These are phyloP conservation scores for Thermochaetoides thermophila DNA, from an alignment of 495 filamentous ascomycete genomes.

Conservation along the genomic window DNA sequence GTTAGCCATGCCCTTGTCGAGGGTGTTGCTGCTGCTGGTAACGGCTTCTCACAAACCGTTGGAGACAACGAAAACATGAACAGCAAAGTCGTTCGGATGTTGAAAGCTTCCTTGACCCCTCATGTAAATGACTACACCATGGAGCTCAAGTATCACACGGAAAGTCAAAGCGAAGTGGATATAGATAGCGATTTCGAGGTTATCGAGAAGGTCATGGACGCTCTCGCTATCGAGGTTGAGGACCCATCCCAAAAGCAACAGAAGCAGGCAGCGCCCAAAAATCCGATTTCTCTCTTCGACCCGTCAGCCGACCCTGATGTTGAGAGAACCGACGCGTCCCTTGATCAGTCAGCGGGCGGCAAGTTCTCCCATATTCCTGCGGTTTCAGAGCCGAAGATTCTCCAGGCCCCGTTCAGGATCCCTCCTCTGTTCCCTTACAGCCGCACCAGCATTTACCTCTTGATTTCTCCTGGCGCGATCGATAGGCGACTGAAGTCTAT, in stretches of 20 bases:
- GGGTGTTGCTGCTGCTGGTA: constrained; percentile 49
- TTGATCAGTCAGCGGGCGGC: constrained; percentile 12
- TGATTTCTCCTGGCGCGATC: constrained; percentile 35
- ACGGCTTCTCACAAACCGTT: constrained; percentile 51
- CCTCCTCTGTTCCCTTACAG: constrained; percentile 50
- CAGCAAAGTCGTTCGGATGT: constrained; percentile 51
- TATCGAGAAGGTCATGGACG: constrained; percentile 38
- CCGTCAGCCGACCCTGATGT: constrained; percentile 24
- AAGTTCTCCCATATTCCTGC: constrained; percentile 34
- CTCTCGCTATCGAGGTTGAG: constrained; percentile 17
- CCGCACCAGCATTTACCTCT: constrained; percentile 46
- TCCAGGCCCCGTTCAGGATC: constrained; percentile 48
- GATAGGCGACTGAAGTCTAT: constrained; percentile 38
- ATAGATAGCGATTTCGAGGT: constrained; percentile 40
- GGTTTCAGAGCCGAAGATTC: constrained; percentile 34
- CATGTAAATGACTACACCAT: constrained; percentile 45
- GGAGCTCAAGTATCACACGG: constrained; percentile 39
- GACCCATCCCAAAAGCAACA: constrained; percentile 6
- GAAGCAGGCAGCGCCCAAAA: constrained; percentile 9
- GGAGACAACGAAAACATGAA: constrained; percentile 42
- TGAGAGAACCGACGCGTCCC: constrained; percentile 18
- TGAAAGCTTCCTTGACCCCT: constrained; percentile 50
- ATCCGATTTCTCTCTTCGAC: constrained; percentile 46
- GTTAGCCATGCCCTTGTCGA: constrained; percentile 53
- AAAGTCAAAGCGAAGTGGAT: background rate